Evolutionary conservation across 192 early-diverging fungal species (phyloP).

Genomic region (Backusella sp.): DNA sequence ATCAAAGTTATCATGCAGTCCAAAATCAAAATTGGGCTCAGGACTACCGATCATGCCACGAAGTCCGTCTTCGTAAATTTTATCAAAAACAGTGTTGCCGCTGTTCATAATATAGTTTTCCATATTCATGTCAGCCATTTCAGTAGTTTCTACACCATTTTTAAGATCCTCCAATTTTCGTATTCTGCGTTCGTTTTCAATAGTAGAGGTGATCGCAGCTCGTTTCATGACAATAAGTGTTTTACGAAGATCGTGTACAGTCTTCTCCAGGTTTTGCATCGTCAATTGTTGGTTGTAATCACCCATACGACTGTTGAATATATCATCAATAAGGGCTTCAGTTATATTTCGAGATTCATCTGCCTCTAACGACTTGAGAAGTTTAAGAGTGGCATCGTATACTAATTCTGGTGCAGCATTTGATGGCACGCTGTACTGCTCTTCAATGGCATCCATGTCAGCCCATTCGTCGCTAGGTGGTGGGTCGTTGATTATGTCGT

Average conservation of each 20-base stretch:
- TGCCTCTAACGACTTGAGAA: slow-evolving; percentile 49
- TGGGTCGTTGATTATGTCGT: slow-evolving; percentile 31
- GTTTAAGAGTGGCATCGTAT: slow-evolving; percentile 46
- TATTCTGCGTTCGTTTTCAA: slow-evolving; percentile 34
- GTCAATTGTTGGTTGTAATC: slow-evolving; percentile 50
- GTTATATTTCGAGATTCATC: slow-evolving; percentile 48
- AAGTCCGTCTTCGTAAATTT: slow-evolving; percentile 40
- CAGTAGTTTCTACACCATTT: slow-evolving; percentile 2
- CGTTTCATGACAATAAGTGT: slow-evolving; percentile 58
- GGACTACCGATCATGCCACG: slow-evolving; percentile 34
- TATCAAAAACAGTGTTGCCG: slow-evolving; percentile 41
- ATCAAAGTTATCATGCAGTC: slow-evolving; percentile 1
- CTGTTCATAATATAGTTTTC: slow-evolving; percentile 35
- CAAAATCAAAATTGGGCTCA: slow-evolving; percentile 17
- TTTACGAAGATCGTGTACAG: slow-evolving; percentile 50
- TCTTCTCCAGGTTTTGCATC: slow-evolving; percentile 51
- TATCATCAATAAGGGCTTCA: slow-evolving; percentile 61
- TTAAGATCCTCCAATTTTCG: slow-evolving; percentile 20
- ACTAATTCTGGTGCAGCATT: slow-evolving; percentile 47
- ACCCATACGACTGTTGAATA: slow-evolving; percentile 47
- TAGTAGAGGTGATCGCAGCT: slow-evolving; percentile 45
- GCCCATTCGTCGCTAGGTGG: slow-evolving; percentile 30
- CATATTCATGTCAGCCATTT: slow-evolving; percentile 24
- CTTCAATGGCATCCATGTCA: slow-evolving; percentile 37
- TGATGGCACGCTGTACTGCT: slow-evolving; percentile 36